Base-by-base conservation (phyloP, 306 rosid species). In the Cercis canadensis region DNA sequence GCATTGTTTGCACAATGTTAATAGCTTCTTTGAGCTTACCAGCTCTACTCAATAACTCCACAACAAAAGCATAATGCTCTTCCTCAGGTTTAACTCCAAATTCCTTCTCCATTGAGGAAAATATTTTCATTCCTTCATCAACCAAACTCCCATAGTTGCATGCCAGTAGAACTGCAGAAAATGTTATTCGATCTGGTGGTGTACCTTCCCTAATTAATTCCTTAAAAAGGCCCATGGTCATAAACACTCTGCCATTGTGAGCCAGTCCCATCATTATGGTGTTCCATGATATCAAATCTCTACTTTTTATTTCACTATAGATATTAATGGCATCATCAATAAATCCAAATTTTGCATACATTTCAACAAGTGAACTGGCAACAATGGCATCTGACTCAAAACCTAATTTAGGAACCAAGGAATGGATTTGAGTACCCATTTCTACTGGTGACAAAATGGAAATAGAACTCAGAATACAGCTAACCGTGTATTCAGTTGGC, bases 221-320 rank as follows among this genome's bases (percentile, higher is more conserved):
- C 44, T 73, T 33, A 21, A 85, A 88, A 57, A 76, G 68, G 40
- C 77, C 68, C 51, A 90, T 45, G 67, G 96, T 75, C 72, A 75
- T 66, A 16, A 75, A 76, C 50, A 63, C 80, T 51, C 68, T 77
- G 32, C 91, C 92, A 77, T 88, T 85, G 79, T 46, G 62, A 57
- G 88, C 62, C 81, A 90, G 60, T 69, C 96, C 98, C 80, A 51
- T 76, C 78, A 90, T 80, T 64, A 89, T 63, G 31, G 92, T 89
- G 81, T 92, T 92, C 96, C 96, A 90, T 45, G 91, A 78, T 65
- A 87, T 81, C 81, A 90, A 80, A 81, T 88, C 98, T 82, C 75
- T 90, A 54, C 73, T 67, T 51, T 57, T 64, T 84, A 73, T 72
- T 57, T 77, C 56, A 7, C 49, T 56, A 75, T 88, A 92, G 64